phyloP scores from a whole-genome alignment of 2,329 filamentous ascomycete genomes.

The Stagonosporopsis vannaccii region DNA sequence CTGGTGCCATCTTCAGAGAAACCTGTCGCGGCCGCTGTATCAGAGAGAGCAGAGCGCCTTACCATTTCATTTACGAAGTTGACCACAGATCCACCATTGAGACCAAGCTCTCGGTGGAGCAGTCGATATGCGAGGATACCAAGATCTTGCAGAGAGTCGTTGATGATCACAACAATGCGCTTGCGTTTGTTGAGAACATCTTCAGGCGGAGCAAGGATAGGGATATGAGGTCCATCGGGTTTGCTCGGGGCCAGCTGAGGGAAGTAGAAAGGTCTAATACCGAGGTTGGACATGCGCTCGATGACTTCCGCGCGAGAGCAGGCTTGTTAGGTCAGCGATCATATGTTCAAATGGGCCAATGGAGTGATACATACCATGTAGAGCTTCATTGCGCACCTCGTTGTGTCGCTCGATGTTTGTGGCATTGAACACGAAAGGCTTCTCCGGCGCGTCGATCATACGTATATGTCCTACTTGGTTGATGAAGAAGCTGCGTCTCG shows the following conservation, averaged over 20 bases:
- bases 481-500: slow-evolving; percentile 72
- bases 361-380: slow-evolving; percentile 67
- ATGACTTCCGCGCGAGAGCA: slow-evolving; percentile 69
- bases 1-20: slow-evolving; percentile 31
- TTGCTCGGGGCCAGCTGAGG: slow-evolving; percentile 60
- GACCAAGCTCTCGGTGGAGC: slow-evolving; percentile 67
- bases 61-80: slow-evolving; percentile 63
- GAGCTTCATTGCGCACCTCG: slow-evolving; percentile 70
- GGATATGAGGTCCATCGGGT: slow-evolving; percentile 64
- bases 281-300: slow-evolving; percentile 66
- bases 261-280: slow-evolving; percentile 67
- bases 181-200: slow-evolving; percentile 62
- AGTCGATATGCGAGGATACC: slow-evolving; percentile 77
- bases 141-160: slow-evolving; percentile 79
- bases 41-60: slow-evolving; percentile 32
- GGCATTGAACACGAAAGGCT: slow-evolving; percentile 77
- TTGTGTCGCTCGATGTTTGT: slow-evolving; percentile 80
- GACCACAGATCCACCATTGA: slow-evolving; percentile 74
- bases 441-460: slow-evolving; percentile 69
- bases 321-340: slow-evolving; percentile 53
- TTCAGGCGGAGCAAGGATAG: slow-evolving; percentile 68
- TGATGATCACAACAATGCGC: slow-evolving; percentile 76
- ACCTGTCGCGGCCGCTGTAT: background rate
- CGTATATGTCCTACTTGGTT: slow-evolving; percentile 78
- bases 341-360: background rate